A percentile compares a stretch with the other conserved stretches of the same genome.
Conservation (phyloP, 148 eudicot genomes). For the Hydrangea macrophylla region DNA sequence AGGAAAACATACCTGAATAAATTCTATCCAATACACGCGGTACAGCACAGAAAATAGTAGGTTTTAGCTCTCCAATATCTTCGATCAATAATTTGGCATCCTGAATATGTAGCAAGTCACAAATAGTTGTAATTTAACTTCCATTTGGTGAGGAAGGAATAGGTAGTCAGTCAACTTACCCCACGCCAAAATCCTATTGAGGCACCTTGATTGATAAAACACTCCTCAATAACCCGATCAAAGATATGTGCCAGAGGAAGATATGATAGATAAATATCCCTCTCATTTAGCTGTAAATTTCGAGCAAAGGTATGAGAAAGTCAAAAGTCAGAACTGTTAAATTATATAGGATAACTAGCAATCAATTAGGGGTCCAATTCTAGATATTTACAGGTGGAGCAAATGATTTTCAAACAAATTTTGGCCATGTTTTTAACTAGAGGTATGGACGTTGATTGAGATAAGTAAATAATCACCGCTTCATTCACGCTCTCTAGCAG, state of each 20-base stretch:
- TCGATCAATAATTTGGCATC: conserved; percentile 84
- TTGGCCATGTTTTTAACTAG: background rate
- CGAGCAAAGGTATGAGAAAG: conserved; percentile 4
- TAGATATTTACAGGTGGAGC: background rate
- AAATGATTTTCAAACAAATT: background rate
- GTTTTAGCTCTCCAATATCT: conserved; percentile 80
- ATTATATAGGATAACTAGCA: background rate
- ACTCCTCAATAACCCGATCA: conserved; percentile 95
- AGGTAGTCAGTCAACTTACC: conserved; percentile 47
- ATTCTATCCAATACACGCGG: conserved; percentile 97
- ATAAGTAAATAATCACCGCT: conserved; percentile 41
- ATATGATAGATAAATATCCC: conserved; percentile 88
- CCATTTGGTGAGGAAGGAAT: background rate
- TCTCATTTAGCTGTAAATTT: conserved; percentile 48
- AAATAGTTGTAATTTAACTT: conserved; percentile 11
- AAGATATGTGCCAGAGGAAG: conserved; percentile 98
- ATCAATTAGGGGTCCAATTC: background rate
- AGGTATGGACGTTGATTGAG: background rate
- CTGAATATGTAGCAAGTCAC: conserved; percentile 36
- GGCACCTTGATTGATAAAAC: conserved; percentile 73
- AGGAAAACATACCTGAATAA: conserved; percentile 52
- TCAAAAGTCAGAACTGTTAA: background rate
- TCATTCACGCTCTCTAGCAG: conserved; percentile 69
- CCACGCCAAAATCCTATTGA: conserved; percentile 98
- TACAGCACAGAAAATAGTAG: conserved; percentile 92